Base-by-base conservation (phyloP, 768 basidiomycete genomes). In the Leccinum uliginosum region DNA sequence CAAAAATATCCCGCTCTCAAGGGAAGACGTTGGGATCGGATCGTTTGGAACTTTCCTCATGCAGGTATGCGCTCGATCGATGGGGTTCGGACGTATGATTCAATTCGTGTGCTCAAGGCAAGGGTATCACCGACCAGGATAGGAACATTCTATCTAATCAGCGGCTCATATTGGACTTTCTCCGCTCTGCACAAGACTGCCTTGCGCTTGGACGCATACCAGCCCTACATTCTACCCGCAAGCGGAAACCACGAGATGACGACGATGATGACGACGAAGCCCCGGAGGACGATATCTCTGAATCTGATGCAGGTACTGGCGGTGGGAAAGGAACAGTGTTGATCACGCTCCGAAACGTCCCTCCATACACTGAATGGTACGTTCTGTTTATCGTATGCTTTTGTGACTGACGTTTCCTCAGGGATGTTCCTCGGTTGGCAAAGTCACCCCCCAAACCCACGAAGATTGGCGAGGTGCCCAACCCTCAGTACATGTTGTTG, bases 21-120 rank as follows among this genome's bases (percentile, higher is more conserved):
- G 59, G 83, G 81, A 38, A 74, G 76, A 59, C 80, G 73, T 55
- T 89, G 88, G 82, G 87, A 92, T 71, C 83, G 81, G 59, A 81
- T 98, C 55, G 83, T 91, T 7, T 98, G 93, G 86, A 97, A 98
- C 70, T 98, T 98, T 68, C 96, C 96, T 57, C 96, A 98, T 75
- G 89, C 89, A 65, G 95, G 95, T 91, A 65, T 61, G 83, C 65
- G 12, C 48, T 55, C n/a, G 46, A 5, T 49, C 14, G 29, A 46
- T 17, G 10, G 34, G 0, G 45, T n/a, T 12, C 10, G 50, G 10
- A 26, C 23, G 8, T 23, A 26, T 57, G 1, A 47, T 48, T 60
- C 50, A 53, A 40, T 43, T 19, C 10, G 5, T 19, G 4, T n/a
- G n/a, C n/a, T 60, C 43, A 65, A 91, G 89, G 90, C 24, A 91